phyloP scores from a whole-genome alignment of 306 rosid genomes.

The Adenanthera pavonina region DNA sequence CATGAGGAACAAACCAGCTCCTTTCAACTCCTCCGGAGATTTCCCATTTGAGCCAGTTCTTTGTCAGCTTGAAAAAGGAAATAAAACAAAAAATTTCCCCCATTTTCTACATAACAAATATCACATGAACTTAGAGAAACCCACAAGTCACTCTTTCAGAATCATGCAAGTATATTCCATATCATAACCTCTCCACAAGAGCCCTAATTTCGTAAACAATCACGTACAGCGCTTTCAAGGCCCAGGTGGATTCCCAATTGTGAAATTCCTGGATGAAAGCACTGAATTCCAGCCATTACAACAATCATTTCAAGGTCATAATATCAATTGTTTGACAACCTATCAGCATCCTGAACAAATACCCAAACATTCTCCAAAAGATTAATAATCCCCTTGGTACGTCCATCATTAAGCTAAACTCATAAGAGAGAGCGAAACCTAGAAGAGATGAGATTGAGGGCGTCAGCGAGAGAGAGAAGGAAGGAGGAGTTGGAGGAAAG shows the following conservation, averaged over 20 bases:
- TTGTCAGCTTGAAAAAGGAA: constrained; percentile 66
- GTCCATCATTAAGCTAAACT: background rate
- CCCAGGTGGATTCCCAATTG: constrained; percentile 97
- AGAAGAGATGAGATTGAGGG: constrained; percentile 75
- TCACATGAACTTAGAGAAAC: background rate
- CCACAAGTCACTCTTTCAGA: background rate
- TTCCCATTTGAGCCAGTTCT: constrained; percentile 79
- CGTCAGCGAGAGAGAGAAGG: constrained; percentile 76
- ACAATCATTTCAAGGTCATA: background rate
- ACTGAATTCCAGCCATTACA: constrained; percentile 55
- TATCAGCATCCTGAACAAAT: constrained; percentile 54
- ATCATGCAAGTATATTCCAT: background rate
- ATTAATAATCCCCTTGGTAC: constrained; percentile 1
- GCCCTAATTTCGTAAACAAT: constrained; percentile 87
- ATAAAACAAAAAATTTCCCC: background rate
- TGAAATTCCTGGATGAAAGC: constrained; percentile 95
- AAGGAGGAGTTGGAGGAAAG: constrained; percentile 68
- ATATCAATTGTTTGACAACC: background rate
- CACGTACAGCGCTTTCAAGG: constrained; percentile 77
- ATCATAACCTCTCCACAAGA: constrained; percentile 83
- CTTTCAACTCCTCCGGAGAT: constrained; percentile 91
- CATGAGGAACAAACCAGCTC: constrained; percentile 96
- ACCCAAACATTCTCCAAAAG: background rate
- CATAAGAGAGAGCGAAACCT: constrained; percentile 37
- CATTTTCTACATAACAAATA: constrained; percentile 12